Base-by-base conservation (phyloP, 2,329 filamentous ascomycete genomes). In the Microsporum ferrugineum region DNA sequence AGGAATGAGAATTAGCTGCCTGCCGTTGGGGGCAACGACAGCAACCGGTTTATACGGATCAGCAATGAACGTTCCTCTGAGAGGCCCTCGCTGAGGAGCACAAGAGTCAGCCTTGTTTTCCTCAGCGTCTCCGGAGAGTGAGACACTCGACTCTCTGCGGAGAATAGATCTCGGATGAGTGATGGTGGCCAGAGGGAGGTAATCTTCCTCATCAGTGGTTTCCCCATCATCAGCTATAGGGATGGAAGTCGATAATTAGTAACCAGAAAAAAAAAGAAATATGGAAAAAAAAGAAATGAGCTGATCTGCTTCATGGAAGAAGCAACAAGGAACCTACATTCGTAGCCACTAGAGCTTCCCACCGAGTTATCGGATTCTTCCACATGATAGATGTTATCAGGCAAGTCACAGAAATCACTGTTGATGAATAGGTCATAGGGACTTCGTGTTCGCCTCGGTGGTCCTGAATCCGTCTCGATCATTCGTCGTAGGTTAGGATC, bases 401-500 rank as follows among this genome's bases (percentile, higher is more conserved):
- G 62, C n/a, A 74, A 70, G 14, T 72, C 71, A 61, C 63, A 66
- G 49, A 75, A 74, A 61, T 76, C 72, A 12, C 67, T 69, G 36
- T 74, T 72, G 33, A 69, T 71, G 60, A 72, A 75, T 45, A 76
- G 68, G 56, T 76, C 72, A 63, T 63, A 51, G 27, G 38, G 57
- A 27, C 8, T 60, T 10, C 59, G 62, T 10, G 51, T 23, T 29
- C 47, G 53, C 45, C 53, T 60, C 2, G 58, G 38, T n/a, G 73
- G 69, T 49, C 77, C 76, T 3, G 29, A 33, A 65, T 89, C 84
- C 64, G 82, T 80, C 70, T 91, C 87, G 65, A 91, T 87, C 74
- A 89, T 85, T 47, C 83, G 82, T 65, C 87, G 86, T 68, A 92
- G 84, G 58, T 81, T 80, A 4, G 87, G 86, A 67, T 90, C 88